Percentiles rank a stretch among this genome's conserved stretches.
Conservation (phyloP, 495 filamentous ascomycete species). For the Podospora didyma region DNA sequence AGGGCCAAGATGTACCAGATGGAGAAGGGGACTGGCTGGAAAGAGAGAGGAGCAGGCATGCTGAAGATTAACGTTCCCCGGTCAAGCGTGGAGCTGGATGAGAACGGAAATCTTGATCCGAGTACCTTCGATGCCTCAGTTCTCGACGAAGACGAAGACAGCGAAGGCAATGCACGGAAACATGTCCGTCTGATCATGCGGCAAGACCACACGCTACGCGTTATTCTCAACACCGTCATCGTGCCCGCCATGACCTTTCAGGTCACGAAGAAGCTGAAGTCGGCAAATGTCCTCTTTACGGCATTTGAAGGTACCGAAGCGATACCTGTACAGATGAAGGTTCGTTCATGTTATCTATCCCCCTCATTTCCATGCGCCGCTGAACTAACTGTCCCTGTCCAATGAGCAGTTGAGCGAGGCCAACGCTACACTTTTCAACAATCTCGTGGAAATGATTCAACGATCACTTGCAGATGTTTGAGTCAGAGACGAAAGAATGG, state of each 20-base stretch:
- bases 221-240: constrained; percentile 80
- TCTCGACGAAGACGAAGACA: constrained; percentile 39
- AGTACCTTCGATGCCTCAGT: constrained; percentile 47
- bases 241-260: constrained; percentile 70
- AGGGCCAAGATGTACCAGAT: constrained; percentile 75
- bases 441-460: constrained; percentile 38
- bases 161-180: constrained; percentile 16
- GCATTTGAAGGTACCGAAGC: constrained; percentile 56
- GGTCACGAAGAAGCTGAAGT: constrained; percentile 59
- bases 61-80: constrained; percentile 78
- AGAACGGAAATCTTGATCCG: constrained; percentile 36
- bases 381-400: background rate
- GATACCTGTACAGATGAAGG: constrained; percentile 65
- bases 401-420: constrained; percentile 38
- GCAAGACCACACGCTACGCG: constrained; percentile 76
- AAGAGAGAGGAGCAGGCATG: constrained; percentile 77
- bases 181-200: constrained; percentile 76
- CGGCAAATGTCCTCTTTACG: constrained; percentile 50
- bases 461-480: constrained; percentile 29
- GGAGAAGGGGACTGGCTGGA: constrained; percentile 65
- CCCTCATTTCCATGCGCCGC: too few species aligned
- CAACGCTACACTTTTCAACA: constrained; percentile 39
- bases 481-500: background rate
- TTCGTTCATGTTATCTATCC: constrained; percentile 33
- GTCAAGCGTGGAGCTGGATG: constrained; percentile 42